Evolutionary conservation across 306 rosid species (phyloP).

Genomic region (Quercus agrifolia): DNA sequence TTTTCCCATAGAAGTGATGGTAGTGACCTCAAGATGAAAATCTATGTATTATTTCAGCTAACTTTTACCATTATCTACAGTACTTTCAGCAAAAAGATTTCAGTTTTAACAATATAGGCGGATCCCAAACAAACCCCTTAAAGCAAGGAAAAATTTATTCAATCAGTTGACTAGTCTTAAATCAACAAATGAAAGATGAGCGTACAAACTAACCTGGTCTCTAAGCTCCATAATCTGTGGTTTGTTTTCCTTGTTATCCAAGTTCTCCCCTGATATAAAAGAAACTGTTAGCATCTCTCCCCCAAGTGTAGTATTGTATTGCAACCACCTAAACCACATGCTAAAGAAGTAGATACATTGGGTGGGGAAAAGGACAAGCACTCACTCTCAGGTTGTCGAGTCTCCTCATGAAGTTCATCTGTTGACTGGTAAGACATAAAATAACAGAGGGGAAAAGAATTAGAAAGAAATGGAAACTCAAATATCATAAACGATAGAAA

Average conservation of each 20-base stretch:
- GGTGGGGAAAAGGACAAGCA: neutral
- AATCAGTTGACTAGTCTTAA: slow-evolving; percentile 9
- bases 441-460: neutral
- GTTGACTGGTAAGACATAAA: slow-evolving; percentile 24
- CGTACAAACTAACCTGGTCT: slow-evolving; percentile 59
- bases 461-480: neutral
- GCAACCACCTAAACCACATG: neutral
- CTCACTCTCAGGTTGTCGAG: slow-evolving; percentile 84
- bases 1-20: too few relatives aligned
- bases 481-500: neutral
- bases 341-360: neutral
- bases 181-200: neutral
- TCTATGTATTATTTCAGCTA: too few relatives aligned
- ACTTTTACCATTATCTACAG: too few relatives aligned
- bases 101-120: too few relatives aligned
- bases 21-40: too few relatives aligned
- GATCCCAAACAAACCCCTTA: neutral
- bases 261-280: slow-evolving; percentile 65
- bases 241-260: slow-evolving; percentile 51
- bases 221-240: slow-evolving; percentile 83
- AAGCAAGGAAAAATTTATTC: neutral
- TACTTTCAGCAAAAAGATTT: too few relatives aligned
- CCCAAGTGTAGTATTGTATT: neutral
- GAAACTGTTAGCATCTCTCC: slow-evolving; percentile 19
- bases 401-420: slow-evolving; percentile 76